Evolutionary conservation across 352 stramenopile genomes (phyloP).

Genomic region (Globisporangium splendens): DNA sequence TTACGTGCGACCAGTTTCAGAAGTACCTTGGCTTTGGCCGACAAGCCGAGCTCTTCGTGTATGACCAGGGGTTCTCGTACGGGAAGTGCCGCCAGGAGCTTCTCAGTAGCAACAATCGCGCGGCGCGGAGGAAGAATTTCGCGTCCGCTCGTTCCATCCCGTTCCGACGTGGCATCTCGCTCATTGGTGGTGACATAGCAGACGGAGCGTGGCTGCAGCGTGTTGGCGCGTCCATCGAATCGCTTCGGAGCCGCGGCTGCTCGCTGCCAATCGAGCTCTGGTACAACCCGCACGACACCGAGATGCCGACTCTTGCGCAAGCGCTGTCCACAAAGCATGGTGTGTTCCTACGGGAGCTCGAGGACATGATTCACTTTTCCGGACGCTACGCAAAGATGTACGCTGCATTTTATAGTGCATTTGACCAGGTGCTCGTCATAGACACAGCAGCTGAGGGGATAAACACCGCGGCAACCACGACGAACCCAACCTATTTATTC

Average conservation of each 20-base stretch:
- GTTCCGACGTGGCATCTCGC: conserved; percentile 30
- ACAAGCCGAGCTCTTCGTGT: conserved; percentile 29
- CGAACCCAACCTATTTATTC: conserved; percentile 56
- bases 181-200: conserved; percentile 19
- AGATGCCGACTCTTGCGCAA: conserved; percentile 31
- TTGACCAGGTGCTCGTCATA: conserved; percentile 61
- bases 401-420: conserved; percentile 60
- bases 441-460: conserved; percentile 59
- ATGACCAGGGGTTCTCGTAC: conserved; percentile 32
- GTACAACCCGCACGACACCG: conserved; percentile 38
- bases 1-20: conserved; percentile 36
- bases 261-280: conserved; percentile 59
- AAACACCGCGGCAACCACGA: neutral
- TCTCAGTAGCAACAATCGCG: conserved; percentile 15
- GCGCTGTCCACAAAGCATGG: conserved; percentile 24
- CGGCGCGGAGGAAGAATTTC: conserved; percentile 2
- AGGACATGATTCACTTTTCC: conserved; percentile 36
- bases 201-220: conserved; percentile 36
- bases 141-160: conserved; percentile 22
- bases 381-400: conserved; percentile 42
- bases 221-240: conserved; percentile 35
- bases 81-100: conserved; percentile 21
- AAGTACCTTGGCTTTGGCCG: conserved; percentile 29
- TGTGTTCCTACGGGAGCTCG: conserved; percentile 49
- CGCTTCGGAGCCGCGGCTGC: conserved; percentile 26